Base-by-base conservation (phyloP, 768 basidiomycete genomes). In the Leccinellum albellum region DNA sequence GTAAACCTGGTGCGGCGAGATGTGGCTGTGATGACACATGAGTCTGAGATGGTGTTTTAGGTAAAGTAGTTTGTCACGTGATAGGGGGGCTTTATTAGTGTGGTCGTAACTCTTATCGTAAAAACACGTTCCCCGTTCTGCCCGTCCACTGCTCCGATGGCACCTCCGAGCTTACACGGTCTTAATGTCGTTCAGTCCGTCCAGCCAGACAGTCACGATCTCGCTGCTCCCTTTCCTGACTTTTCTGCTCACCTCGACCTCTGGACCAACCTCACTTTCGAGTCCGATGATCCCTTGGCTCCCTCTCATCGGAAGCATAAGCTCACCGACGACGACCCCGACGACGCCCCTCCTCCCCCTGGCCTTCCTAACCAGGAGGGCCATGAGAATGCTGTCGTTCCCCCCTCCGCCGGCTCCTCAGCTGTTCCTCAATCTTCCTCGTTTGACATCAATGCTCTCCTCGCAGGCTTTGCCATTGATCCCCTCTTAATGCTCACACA, bases 241-340 rank as follows among this genome's bases (percentile, higher is more conserved):
- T 78, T 92, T 54, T 78, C 79, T 20, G 85, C 89, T 0, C 89
- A 89, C 69, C 84, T 91, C 53, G 86, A 88, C 70, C 77, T 94
- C 53, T 94, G 92, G 92, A 88, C 89, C 14, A 86, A 89, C 71
- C 78, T 93, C 55, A 73, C 84, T 8, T 94, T 94, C 67, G 85
- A 91, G 57, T 83, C 83, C 0, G 89, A 91, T 65, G 91, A 91
- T 47, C 78, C 80, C 20, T 74, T 83, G n/a, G 64, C 78, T 45
- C 64, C 61, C 53, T 35, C 64, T 33, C 20, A 61, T n/a, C 70
- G 70, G 26, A 77, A 73, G 56, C 74, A 73, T 50, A 69, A 66
- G 57, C 73, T 71, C 50, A 46, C 65, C 6, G 65, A 71, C 24
- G 70, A 66, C 20, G 70, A 76, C 3, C n/a, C 23, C 14, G 45